Conservation (phyloP, 208 protist genomes). For the Trypanosoma theileri region DNA sequence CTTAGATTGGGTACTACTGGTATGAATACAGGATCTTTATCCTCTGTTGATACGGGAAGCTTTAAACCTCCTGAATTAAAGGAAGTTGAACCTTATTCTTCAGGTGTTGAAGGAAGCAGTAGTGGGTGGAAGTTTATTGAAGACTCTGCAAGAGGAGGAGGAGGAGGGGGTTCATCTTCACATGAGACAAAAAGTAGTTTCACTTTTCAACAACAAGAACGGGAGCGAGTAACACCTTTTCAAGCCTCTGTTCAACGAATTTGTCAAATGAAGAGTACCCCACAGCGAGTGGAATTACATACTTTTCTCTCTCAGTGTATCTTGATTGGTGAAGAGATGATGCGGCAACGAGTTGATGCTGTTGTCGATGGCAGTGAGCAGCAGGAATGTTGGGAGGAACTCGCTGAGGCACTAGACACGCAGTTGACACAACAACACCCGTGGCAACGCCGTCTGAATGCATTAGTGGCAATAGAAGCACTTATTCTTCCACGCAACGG, state of each 20-base stretch:
- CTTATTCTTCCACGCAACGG: constrained; percentile 25
- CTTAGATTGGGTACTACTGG: constrained; percentile 15
- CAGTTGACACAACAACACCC: constrained; percentile 33
- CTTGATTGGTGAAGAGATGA: constrained; percentile 7
- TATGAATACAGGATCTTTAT: not conserved
- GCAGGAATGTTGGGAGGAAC: constrained; percentile 16
- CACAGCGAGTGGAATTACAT: constrained; percentile 40
- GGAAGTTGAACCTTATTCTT: not conserved
- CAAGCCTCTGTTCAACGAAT: constrained; percentile 23
- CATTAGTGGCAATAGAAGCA: constrained; percentile 46
- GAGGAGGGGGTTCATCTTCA: not conserved
- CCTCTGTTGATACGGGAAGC: not conserved
- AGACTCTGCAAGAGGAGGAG: not conserved
- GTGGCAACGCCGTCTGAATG: constrained; percentile 62
- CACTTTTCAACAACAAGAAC: not conserved
- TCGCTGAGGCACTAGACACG: constrained; percentile 31
- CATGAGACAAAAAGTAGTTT: not conserved
- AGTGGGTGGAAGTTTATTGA: constrained; percentile 31
- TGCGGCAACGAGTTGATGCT: not conserved
- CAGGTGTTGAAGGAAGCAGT: not conserved
- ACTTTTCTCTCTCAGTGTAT: constrained; percentile 25
- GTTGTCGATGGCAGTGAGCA: not conserved
- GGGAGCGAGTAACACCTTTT: constrained; percentile 14
- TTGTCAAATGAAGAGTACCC: constrained; percentile 28
- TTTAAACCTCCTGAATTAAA: constrained; percentile 19